Evolutionary conservation across 2,329 filamentous ascomycete genomes (phyloP).

Genomic region (Aspergillus transmontanensis): DNA sequence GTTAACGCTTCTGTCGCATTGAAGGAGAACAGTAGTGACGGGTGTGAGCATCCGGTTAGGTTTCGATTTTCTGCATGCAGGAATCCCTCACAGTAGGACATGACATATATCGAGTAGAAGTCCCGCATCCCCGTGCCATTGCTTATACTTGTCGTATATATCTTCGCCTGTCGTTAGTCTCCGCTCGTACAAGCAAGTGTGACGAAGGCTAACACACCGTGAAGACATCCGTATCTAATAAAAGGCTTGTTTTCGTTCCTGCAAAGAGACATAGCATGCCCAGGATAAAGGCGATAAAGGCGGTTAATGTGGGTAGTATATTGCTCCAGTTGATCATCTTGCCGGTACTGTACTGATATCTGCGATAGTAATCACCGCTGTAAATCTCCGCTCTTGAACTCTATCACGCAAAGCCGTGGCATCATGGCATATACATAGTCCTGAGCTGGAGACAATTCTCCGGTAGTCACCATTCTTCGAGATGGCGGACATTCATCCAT

Average conservation of each 20-base stretch:
- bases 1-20: slow-evolving; percentile 56
- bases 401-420: not conserved
- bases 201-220: slow-evolving; percentile 47
- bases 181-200: not conserved
- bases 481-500: slow-evolving; percentile 1
- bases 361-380: not conserved
- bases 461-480: not conserved
- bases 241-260: slow-evolving; percentile 57
- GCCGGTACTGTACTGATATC: not conserved
- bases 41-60: slow-evolving; percentile 58
- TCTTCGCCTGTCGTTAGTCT: slow-evolving; percentile 39
- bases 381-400: not conserved
- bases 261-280: slow-evolving; percentile 64
- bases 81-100: slow-evolving; percentile 60
- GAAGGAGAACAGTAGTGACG: slow-evolving; percentile 59
- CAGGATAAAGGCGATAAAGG: slow-evolving; percentile 59
- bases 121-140: slow-evolving; percentile 57
- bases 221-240: slow-evolving; percentile 60
- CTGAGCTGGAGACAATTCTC: not conserved
- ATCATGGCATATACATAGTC: not conserved
- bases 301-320: slow-evolving; percentile 54
- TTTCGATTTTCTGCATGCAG: slow-evolving; percentile 47
- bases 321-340: slow-evolving; percentile 18
- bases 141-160: slow-evolving; percentile 41
- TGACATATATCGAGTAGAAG: slow-evolving; percentile 64